Evolutionary conservation across 176 grass and related monocot genomes (phyloP).

Genomic region (Leersia perrieri): DNA sequence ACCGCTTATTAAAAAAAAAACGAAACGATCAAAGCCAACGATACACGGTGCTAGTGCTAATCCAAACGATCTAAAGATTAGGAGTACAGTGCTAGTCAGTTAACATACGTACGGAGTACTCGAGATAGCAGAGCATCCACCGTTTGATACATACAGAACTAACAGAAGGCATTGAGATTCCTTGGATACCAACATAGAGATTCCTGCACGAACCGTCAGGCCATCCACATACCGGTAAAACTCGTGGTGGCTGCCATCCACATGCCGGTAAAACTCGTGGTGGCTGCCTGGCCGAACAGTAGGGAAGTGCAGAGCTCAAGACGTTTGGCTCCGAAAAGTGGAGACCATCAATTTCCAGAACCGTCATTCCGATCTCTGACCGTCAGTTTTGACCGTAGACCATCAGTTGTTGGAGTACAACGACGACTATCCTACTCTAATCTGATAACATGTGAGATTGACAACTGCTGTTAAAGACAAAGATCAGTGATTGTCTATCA

Average conservation of each 20-base stretch:
- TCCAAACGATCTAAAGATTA: too few relatives aligned
- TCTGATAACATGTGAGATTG: background rate
- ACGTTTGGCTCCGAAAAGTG: background rate
- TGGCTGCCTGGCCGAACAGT: background rate
- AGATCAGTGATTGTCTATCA: too few relatives aligned
- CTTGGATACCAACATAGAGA: conserved; percentile 9
- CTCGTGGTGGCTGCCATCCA: background rate
- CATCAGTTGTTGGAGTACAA: too few relatives aligned
- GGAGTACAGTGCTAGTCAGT: too few relatives aligned
- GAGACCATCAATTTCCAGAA: conserved; percentile 15
- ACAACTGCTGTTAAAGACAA: background rate
- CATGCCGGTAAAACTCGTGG: background rate
- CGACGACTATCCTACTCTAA: too few relatives aligned
- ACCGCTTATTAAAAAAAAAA: too few relatives aligned
- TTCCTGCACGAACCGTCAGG: background rate
- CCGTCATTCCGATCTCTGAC: conserved; percentile 19
- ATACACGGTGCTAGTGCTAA: too few relatives aligned
- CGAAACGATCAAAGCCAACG: too few relatives aligned
- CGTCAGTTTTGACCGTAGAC: background rate
- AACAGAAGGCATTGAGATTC: conserved; percentile 1
- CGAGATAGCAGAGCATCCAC: too few relatives aligned
- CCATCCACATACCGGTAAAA: background rate
- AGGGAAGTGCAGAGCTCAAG: conserved; percentile 5
- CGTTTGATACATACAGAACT: too few relatives aligned
- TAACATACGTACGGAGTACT: too few relatives aligned